These are phyloP conservation scores for Cyclocybe aegerita DNA, from an alignment of 768 basidiomycete genomes.

Conservation along the genomic window DNA sequence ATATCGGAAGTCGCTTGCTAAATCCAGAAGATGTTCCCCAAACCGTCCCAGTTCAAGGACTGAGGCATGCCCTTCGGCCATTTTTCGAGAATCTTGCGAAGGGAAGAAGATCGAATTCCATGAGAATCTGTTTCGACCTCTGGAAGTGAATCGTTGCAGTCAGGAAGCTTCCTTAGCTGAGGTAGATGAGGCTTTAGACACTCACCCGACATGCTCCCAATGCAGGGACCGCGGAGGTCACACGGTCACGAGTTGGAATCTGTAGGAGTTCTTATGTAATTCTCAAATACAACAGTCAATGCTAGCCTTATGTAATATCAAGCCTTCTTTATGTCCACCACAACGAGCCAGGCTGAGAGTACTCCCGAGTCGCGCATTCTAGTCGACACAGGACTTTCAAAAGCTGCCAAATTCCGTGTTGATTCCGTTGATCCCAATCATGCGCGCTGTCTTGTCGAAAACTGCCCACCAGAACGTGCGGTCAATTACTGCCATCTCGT, in stretches of 20 bases:
- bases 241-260: too few relatives aligned
- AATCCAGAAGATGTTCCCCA: conserved; percentile 61
- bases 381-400: too few relatives aligned
- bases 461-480: conserved; percentile 3
- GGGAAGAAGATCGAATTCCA: conserved; percentile 60
- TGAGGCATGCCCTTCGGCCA: conserved; percentile 56
- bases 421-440: conserved; percentile 6
- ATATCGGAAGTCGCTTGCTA: conserved; percentile 47
- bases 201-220: too few relatives aligned
- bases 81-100: conserved; percentile 64
- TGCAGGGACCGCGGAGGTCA: too few relatives aligned
- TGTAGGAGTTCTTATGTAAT: too few relatives aligned
- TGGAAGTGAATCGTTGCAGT: conserved; percentile 25
- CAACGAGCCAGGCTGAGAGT: too few relatives aligned
- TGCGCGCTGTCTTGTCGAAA: conserved; percentile 11
- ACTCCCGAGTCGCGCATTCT: too few relatives aligned
- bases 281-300: too few relatives aligned
- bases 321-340: too few relatives aligned
- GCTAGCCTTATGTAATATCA: too few relatives aligned
- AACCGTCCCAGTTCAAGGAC: not conserved
- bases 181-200: too few relatives aligned
- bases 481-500: conserved; percentile 3
- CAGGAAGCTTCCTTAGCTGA: not conserved
- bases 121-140: conserved; percentile 78
- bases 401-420: too few relatives aligned